Conservation (phyloP, 345 rosid species). For the Populus ilicifolia region DNA sequence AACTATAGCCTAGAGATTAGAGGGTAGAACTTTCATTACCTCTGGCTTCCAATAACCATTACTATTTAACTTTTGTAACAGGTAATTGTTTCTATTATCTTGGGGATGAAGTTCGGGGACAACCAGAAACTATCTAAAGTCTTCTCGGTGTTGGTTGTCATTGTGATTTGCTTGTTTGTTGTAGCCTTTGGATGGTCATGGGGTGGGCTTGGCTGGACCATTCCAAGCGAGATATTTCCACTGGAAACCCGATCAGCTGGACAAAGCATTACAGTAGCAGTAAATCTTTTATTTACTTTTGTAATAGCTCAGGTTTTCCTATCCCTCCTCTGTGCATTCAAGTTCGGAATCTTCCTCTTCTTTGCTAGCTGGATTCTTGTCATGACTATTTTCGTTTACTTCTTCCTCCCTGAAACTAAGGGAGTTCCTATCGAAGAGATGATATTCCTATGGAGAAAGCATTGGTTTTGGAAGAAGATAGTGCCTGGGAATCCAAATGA, state of each 20-base stretch:
- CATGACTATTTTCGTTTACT: constrained; percentile 76
- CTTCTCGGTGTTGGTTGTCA: constrained; percentile 62
- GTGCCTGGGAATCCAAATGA: constrained; percentile 37
- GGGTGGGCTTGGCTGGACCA: constrained; percentile 96
- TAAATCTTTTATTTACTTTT: constrained; percentile 84
- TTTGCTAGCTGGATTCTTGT: constrained; percentile 69
- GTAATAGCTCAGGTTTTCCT: constrained; percentile 74
- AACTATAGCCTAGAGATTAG: neutral
- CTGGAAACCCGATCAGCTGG: constrained; percentile 86
- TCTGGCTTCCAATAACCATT: neutral
- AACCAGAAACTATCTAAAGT: constrained; percentile 61
- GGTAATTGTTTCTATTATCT: constrained; percentile 61
- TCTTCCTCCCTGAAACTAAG: constrained; percentile 81
- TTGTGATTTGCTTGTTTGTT: constrained; percentile 73
- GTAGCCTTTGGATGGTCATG: constrained; percentile 97
- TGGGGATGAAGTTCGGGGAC: constrained; percentile 76
- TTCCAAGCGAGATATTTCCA: constrained; percentile 92
- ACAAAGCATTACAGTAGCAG: constrained; percentile 87
- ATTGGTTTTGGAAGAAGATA: constrained; percentile 87
- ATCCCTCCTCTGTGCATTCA: constrained; percentile 67
- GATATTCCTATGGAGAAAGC: constrained; percentile 76
- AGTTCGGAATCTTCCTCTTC: constrained; percentile 87
- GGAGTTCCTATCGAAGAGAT: constrained; percentile 95
- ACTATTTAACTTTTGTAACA: constrained; percentile 21
- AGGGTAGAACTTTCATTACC: neutral